Conservation (phyloP, 108 stramenopile genomes). For the Pseudonitzschia multiseries region DNA sequence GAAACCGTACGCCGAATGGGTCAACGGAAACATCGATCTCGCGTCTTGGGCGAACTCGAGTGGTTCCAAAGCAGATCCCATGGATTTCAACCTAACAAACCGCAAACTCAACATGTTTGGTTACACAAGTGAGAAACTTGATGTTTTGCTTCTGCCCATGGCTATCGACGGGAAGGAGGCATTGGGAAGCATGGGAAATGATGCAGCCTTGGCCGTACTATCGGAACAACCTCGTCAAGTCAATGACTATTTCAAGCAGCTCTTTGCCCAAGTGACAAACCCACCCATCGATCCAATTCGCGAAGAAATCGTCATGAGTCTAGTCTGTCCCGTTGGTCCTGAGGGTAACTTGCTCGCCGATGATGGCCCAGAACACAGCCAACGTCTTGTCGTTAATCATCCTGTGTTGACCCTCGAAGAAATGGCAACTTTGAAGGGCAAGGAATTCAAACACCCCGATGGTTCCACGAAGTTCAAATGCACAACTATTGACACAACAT, state of each 20-base stretch:
- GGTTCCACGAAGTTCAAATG: conserved; percentile 76
- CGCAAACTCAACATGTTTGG: conserved; percentile 91
- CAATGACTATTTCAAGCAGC: conserved; percentile 98
- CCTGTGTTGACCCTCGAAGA: conserved; percentile 92
- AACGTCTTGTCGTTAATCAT: conserved; percentile 84
- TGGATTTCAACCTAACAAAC: conserved; percentile 80
- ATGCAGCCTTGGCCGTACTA: conserved; percentile 94
- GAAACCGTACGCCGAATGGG: conserved; percentile 91
- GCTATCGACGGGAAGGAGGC: conserved; percentile 92
- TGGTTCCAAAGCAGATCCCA: conserved; percentile 39
- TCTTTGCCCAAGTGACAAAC: conserved; percentile 98
- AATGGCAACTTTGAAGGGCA: conserved; percentile 90
- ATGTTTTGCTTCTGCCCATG: conserved; percentile 94
- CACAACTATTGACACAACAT: conserved; percentile 89
- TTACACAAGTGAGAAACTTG: conserved; percentile 91
- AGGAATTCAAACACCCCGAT: conserved; percentile 61
- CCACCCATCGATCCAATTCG: conserved; percentile 98
- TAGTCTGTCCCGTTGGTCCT: conserved; percentile 94
- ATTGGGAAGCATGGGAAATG: conserved; percentile 97
- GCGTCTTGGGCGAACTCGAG: conserved; percentile 63
- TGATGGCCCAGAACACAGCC: conserved; percentile 69
- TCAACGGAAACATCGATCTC: conserved; percentile 78
- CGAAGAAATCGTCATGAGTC: conserved; percentile 98
- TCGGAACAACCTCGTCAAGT: conserved; percentile 91
- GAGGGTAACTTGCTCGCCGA: conserved; percentile 90